Conservation (phyloP, 2,329 filamentous ascomycete species). For the Aspergillus eucalypticola region DNA sequence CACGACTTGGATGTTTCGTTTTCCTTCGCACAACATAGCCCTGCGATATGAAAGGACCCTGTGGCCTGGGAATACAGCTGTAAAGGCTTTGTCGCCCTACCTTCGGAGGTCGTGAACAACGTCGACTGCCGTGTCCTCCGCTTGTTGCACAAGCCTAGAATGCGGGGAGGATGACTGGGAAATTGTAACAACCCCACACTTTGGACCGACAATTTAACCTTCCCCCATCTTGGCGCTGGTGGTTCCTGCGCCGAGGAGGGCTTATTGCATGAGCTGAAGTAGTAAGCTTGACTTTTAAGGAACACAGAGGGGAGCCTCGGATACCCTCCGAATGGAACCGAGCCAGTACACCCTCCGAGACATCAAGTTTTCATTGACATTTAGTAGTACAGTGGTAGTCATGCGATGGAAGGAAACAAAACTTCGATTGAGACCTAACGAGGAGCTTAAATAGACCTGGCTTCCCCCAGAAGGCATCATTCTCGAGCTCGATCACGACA, state of each 20-base stretch:
- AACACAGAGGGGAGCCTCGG: accelerated
- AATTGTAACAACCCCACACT: neutral
- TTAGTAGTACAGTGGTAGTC: neutral
- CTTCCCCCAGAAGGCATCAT: neutral
- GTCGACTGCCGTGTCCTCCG: neutral
- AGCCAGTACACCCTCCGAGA: no score
- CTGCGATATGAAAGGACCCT: no score
- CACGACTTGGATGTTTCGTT: no score
- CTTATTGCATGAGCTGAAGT: neutral
- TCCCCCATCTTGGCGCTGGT: neutral
- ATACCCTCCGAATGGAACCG: neutral
- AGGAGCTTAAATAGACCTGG: neutral
- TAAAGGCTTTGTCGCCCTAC: neutral
- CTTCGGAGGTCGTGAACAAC: neutral
- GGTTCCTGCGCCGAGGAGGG: neutral
- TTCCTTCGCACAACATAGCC: no score
- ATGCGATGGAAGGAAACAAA: neutral
- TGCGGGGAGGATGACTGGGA: neutral
- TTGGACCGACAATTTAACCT: neutral
- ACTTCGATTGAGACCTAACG: neutral
- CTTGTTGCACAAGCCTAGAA: neutral
- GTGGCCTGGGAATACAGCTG: neutral
- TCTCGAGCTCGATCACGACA: neutral
- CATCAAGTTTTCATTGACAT: neutral
- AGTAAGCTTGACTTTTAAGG: neutral